These are phyloP conservation scores for Coniophora puteana DNA, from an alignment of 1,284 basidiomycete species.

Conservation along the genomic window DNA sequence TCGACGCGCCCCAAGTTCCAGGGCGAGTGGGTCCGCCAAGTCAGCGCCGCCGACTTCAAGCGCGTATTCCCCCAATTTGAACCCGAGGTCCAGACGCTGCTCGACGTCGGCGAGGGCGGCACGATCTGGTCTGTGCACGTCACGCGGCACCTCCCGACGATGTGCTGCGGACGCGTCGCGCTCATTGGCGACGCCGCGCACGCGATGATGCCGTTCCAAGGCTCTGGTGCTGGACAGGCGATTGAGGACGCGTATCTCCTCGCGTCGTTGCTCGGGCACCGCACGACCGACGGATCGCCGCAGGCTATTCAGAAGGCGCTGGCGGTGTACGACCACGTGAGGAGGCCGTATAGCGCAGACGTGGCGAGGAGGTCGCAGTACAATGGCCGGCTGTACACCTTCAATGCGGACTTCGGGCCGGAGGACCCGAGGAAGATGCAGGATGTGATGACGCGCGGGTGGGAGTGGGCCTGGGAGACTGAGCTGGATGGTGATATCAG, in stretches of 20 bases:
- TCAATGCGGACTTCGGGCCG: slow-evolving; percentile 15
- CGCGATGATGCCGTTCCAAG: slow-evolving; percentile 52
- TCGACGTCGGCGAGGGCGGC: slow-evolving; percentile 28
- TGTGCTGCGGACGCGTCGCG: slow-evolving; percentile 36
- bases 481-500: slow-evolving; percentile 21
- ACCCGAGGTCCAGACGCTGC: slow-evolving; percentile 21
- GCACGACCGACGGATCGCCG: slow-evolving; percentile 29
- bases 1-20: slow-evolving; percentile 16
- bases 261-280: slow-evolving; percentile 41
- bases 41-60: slow-evolving; percentile 21
- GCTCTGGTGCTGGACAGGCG: slow-evolving; percentile 53
- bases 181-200: slow-evolving; percentile 58
- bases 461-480: slow-evolving; percentile 27
- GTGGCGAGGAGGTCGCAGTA: slow-evolving; percentile 16
- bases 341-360: slow-evolving; percentile 36
- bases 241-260: slow-evolving; percentile 45
- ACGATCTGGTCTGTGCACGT: slow-evolving; percentile 50
- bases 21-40: slow-evolving; percentile 28
- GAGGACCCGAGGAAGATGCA: slow-evolving; percentile 9
- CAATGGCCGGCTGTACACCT: slow-evolving; percentile 15
- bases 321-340: slow-evolving; percentile 37
- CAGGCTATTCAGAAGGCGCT: slow-evolving; percentile 33
- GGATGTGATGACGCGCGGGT: slow-evolving; percentile 17
- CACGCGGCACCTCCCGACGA: slow-evolving; percentile 35
- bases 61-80: slow-evolving; percentile 26